Base-by-base conservation (phyloP, 108 stramenopile genomes). In the Cyclotella kingstonii region DNA sequence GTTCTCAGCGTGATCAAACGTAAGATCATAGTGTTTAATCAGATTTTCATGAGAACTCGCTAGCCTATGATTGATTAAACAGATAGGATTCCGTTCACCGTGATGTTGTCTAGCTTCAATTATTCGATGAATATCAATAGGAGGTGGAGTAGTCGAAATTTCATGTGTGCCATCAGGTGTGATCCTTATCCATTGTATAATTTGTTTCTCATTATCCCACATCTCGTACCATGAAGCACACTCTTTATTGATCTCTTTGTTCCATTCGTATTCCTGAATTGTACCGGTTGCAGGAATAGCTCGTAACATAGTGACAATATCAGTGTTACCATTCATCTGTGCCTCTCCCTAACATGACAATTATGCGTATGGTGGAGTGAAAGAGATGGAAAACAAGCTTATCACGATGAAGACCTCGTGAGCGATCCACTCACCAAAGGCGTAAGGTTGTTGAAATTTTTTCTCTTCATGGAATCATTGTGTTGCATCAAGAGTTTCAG, bases 401-500 rank as follows among this genome's bases (percentile, higher is more conserved):
- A 5, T 23, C 10, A 3, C 21, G 36, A 39, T 19, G 18, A 18
- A 23, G 19, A 9, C 0, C 15, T 27, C 2, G 15, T 35, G 6
- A 49, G 2, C 18, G 3, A 30, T 57, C 39, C 10, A 22, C 17
- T 28, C 43, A 11, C 43, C 38, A 49, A 45, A 29, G 55, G 60
- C 8, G 60, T 61, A 34, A 61, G 31, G 25, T 42, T 36, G 31
- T 54, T 49, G 15, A 51, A 66, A 44, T 79, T 79, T 23, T 75
- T 74, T 15, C 68, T 53, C 1, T 68, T 63, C 68, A 79, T 70
- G 12, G n/a, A 40, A 27, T 47, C 78, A 45, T 74, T 63, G 36
- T 75, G 59, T 31, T 75, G 48, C 4, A 79, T 60, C 47, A 79
- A 65, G 0, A 54, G 23, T 40, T 64, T 74, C 48, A 79, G 58